phyloP scores from a whole-genome alignment of 352 stramenopile species.

The Globisporangium mamillatum region DNA sequence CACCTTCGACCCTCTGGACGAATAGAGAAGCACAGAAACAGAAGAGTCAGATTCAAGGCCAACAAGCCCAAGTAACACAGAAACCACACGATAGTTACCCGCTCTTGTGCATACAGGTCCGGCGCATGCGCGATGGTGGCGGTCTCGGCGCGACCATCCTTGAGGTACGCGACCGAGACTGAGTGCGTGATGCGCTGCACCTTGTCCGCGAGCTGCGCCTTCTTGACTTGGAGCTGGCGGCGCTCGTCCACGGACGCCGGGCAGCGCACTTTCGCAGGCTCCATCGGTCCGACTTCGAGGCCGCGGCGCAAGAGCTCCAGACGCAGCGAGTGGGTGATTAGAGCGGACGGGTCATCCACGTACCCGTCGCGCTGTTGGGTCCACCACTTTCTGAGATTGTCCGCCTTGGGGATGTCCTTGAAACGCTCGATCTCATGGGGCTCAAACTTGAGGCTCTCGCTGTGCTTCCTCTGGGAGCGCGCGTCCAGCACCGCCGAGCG shows the following conservation, averaged over 20 bases:
- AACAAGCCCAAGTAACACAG: not conserved
- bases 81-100: conserved; percentile 12
- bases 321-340: conserved; percentile 40
- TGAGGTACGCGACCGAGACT: conserved; percentile 28
- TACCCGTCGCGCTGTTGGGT: conserved; percentile 44
- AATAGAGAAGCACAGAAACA: not conserved
- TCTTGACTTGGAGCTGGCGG: conserved; percentile 24
- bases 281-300: conserved; percentile 33
- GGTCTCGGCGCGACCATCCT: conserved; percentile 17
- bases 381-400: conserved; percentile 57
- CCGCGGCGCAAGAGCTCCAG: conserved; percentile 37
- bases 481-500: conserved; percentile 34
- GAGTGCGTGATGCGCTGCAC: conserved; percentile 38
- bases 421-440: conserved; percentile 48
- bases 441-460: conserved; percentile 52
- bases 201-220: conserved; percentile 41
- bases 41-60: not conserved
- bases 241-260: conserved; percentile 39
- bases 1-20: not conserved
- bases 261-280: conserved; percentile 45
- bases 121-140: conserved; percentile 26
- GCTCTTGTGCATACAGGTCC: conserved; percentile 44
- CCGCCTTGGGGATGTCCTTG: conserved; percentile 43
- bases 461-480: conserved; percentile 27
- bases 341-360: conserved; percentile 44